phyloP scores from a whole-genome alignment of 1,139 yeast species.

The Geotrichum phurueaensis region DNA sequence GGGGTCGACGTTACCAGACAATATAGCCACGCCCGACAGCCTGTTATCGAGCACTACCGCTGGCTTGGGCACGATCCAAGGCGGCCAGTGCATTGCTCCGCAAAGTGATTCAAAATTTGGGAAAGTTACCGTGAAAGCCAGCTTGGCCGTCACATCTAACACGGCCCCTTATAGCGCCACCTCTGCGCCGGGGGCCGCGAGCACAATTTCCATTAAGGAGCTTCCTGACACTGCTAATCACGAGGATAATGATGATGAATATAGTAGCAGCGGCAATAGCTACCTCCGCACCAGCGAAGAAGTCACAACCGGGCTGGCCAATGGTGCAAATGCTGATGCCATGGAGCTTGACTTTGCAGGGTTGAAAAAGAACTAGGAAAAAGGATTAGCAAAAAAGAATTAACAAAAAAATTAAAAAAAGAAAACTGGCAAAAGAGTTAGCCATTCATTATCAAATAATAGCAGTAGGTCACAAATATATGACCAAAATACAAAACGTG shows the following conservation, averaged over 20 bases:
- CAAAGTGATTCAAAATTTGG: neutral
- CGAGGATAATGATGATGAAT: neutral
- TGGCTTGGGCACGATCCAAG: neutral
- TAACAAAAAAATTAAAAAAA: too few relatives aligned
- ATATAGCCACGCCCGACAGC: neutral
- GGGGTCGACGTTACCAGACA: neutral
- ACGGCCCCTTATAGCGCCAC: neutral
- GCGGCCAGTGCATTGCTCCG: neutral
- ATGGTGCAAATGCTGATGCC: conserved; percentile 12
- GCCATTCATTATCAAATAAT: too few relatives aligned
- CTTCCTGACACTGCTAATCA: neutral
- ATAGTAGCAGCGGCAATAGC: neutral
- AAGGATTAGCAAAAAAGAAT: too few relatives aligned
- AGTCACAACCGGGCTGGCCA: neutral
- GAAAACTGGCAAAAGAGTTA: too few relatives aligned
- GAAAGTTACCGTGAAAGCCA: neutral
- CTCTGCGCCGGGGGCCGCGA: neutral
- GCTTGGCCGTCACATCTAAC: neutral
- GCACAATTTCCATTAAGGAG: neutral
- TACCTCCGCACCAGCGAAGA: neutral
- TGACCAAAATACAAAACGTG: too few relatives aligned
- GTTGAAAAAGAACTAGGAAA: neutral
- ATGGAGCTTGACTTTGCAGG: conserved; percentile 14
- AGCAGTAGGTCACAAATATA: too few relatives aligned
- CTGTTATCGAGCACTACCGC: neutral